Conservation (phyloP, 495 filamentous ascomycete species). For the Barbatosphaeria neglecta region DNA sequence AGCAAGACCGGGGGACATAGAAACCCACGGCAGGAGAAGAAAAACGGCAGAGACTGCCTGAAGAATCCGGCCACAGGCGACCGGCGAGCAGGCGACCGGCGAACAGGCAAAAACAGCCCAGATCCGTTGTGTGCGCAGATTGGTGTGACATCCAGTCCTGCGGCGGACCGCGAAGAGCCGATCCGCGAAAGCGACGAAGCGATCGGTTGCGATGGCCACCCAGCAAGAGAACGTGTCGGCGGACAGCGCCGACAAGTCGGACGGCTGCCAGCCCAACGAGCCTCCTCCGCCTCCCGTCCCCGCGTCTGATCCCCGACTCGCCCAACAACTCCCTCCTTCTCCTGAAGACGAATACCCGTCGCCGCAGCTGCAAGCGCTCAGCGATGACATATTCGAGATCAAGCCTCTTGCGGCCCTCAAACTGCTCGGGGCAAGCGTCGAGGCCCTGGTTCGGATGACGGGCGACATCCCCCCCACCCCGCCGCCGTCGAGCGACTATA, state of each 20-base stretch:
- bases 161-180: not conserved
- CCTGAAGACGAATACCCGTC: constrained; percentile 10
- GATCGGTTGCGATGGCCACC: not conserved
- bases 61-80: too few relatives aligned
- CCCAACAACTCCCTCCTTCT: constrained; percentile 2
- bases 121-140: too few relatives aligned
- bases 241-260: constrained; percentile 3
- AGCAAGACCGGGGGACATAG: too few relatives aligned
- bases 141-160: too few relatives aligned
- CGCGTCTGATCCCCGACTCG: constrained; percentile 35
- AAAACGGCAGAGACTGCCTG: too few relatives aligned
- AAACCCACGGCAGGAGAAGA: too few relatives aligned
- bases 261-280: constrained; percentile 6
- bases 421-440: constrained; percentile 59
- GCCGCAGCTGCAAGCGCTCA: constrained; percentile 18
- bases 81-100: too few relatives aligned
- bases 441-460: constrained; percentile 57
- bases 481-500: constrained; percentile 45
- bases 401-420: constrained; percentile 65
- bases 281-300: constrained; percentile 40
- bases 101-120: too few relatives aligned
- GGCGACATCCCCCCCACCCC: constrained; percentile 68
- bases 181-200: not conserved
- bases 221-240: not conserved
- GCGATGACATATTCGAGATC: constrained; percentile 58